phyloP scores from a whole-genome alignment of 2,329 filamentous ascomycete species.

The Zarea fungicola region DNA sequence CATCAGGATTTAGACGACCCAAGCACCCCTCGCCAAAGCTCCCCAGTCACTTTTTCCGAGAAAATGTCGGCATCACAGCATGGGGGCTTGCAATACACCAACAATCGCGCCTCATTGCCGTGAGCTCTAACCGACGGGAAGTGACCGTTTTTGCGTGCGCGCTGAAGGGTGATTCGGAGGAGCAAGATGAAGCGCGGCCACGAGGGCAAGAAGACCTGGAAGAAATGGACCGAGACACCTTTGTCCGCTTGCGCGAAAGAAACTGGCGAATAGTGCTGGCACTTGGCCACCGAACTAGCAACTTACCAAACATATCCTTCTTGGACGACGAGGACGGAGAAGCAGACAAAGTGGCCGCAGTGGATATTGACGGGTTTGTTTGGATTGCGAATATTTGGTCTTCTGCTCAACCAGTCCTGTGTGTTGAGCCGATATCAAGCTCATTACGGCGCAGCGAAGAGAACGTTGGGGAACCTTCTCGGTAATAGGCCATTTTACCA shows the following conservation, averaged over 20 bases:
- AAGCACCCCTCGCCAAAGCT: constrained; percentile 1
- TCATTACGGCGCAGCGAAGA: constrained; percentile 25
- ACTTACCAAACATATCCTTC: constrained; percentile 52
- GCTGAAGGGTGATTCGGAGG: constrained; percentile 19
- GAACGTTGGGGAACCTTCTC: constrained; percentile 22
- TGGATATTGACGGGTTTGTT: constrained; percentile 44
- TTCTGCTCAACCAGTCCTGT: constrained; percentile 21
- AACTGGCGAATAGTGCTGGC: constrained; percentile 47
- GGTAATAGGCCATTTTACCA: no score
- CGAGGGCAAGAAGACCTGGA: not conserved
- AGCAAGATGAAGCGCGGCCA: not conserved
- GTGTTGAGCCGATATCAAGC: constrained; percentile 20
- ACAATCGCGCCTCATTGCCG: constrained; percentile 76
- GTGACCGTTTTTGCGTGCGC: constrained; percentile 50
- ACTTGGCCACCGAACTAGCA: constrained; percentile 34
- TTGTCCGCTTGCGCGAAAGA: constrained; percentile 36
- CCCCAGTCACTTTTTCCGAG: constrained; percentile 58
- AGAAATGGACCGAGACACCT: constrained; percentile 21
- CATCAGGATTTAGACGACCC: not conserved
- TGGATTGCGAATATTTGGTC: constrained; percentile 53
- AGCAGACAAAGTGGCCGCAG: constrained; percentile 45
- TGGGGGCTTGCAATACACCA: constrained; percentile 87
- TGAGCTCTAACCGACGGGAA: constrained; percentile 67
- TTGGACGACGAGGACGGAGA: constrained; percentile 39
- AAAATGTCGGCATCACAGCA: constrained; percentile 71